Percentiles rank a stretch among this genome's conserved stretches.
These are phyloP conservation scores for Vigna unguiculata DNA, from an alignment of 306 rosid species.

Conservation along the genomic window DNA sequence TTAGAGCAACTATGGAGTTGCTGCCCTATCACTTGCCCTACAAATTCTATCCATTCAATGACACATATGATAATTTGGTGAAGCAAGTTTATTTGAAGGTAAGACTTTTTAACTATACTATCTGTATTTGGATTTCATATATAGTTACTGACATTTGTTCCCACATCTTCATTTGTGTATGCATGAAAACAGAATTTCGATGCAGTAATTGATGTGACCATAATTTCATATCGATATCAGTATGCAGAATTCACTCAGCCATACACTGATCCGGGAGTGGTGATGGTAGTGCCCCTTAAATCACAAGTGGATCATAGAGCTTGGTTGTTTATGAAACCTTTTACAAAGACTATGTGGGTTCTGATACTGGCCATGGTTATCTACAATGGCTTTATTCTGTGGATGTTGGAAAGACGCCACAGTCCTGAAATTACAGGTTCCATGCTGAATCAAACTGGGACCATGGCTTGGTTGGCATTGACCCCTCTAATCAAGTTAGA, in stretches of 20 bases:
- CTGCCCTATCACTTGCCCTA: conserved; percentile 48
- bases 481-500: conserved; percentile 53
- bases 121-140: too few relatives aligned
- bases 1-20: conserved; percentile 27
- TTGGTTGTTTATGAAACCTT: conserved; percentile 59
- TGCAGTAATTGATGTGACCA: conserved; percentile 58
- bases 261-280: conserved; percentile 57
- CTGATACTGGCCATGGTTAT: conserved; percentile 40
- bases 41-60: conserved; percentile 46
- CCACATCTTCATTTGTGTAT: conserved; percentile 8
- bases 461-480: conserved; percentile 53
- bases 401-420: conserved; percentile 58
- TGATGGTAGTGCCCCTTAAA: conserved; percentile 56
- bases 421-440: conserved; percentile 48
- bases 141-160: not conserved
- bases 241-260: conserved; percentile 58
- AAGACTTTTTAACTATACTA: not conserved
- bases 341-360: conserved; percentile 58
- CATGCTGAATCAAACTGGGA: conserved; percentile 50
- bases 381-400: conserved; percentile 62
- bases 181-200: conserved; percentile 44
- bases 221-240: conserved; percentile 40
- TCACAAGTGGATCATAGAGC: conserved; percentile 37
- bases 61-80: conserved; percentile 53
- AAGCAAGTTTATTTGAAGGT: conserved; percentile 46